These are phyloP conservation scores for Daldinia grandis DNA, from an alignment of 495 filamentous ascomycete genomes.

Conservation along the genomic window DNA sequence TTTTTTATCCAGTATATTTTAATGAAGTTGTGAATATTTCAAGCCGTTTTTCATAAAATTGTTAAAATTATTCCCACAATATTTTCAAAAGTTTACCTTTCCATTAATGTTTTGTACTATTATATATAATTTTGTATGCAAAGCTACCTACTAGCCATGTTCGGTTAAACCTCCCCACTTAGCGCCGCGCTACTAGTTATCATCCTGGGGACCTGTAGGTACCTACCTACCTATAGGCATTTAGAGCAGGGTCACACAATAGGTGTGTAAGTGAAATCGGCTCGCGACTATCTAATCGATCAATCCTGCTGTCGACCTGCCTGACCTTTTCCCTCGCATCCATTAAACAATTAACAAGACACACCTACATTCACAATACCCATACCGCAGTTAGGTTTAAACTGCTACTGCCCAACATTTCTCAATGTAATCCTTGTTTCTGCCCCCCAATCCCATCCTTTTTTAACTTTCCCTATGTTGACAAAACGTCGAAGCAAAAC, in stretches of 20 bases:
- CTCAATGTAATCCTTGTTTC: neutral
- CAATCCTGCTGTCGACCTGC: neutral
- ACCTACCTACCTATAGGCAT: no score
- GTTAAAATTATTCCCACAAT: no score
- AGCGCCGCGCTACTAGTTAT: no score
- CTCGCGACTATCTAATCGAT: constrained; percentile 12
- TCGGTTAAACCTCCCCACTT: no score
- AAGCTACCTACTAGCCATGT: no score
- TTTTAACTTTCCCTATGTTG: neutral
- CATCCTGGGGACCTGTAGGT: no score
- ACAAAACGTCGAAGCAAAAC: neutral
- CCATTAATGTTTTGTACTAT: no score
- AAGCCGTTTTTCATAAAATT: no score
- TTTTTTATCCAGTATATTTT: no score
- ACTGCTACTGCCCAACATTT: neutral
- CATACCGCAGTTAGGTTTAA: neutral
- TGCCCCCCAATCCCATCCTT: neutral
- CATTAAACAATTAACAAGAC: constrained; percentile 4
- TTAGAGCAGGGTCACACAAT: constrained; percentile 23
- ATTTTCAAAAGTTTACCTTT: no score
- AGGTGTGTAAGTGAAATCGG: constrained; percentile 29
- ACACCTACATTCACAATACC: neutral
- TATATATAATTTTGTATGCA: no score
- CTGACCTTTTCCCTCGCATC: constrained; percentile 7
- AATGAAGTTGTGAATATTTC: no score